Evolutionary conservation across 1,139 yeast species (phyloP).

Genomic region (Protomyces macrosporus): DNA sequence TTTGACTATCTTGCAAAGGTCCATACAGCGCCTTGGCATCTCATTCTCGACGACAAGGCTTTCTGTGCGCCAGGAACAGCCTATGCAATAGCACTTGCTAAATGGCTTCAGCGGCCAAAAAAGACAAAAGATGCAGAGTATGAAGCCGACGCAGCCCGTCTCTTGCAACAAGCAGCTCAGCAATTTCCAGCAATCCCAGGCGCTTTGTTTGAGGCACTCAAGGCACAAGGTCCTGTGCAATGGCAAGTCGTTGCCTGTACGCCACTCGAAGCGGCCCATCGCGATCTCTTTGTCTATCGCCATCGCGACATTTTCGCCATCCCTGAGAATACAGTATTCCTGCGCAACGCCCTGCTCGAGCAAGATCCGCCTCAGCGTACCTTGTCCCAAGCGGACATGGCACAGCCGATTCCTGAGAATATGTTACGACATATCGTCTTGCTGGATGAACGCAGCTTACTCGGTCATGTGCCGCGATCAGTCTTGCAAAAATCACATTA

Average conservation of each 20-base stretch:
- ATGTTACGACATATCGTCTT: conserved; percentile 35
- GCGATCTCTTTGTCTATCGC: conserved; percentile 34
- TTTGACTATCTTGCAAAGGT: conserved; percentile 57
- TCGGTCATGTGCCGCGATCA: conserved; percentile 21
- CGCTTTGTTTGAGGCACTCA: conserved; percentile 46
- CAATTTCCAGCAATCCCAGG: conserved; percentile 59
- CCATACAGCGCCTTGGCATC: conserved; percentile 36
- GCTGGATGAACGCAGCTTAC: conserved; percentile 31
- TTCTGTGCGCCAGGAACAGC: conserved; percentile 60
- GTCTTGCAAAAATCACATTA: conserved; percentile 8
- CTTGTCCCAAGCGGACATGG: neutral
- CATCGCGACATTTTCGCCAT: conserved; percentile 35
- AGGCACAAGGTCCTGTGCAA: conserved; percentile 33
- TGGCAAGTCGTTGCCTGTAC: conserved; percentile 23
- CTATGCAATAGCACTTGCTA: conserved; percentile 61
- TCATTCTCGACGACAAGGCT: conserved; percentile 41
- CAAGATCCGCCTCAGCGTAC: conserved; percentile 20
- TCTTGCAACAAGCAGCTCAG: conserved; percentile 44
- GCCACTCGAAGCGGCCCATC: conserved; percentile 31
- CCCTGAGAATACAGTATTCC: conserved; percentile 31
- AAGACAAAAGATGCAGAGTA: conserved; percentile 41
- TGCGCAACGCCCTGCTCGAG: conserved; percentile 29
- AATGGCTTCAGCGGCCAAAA: conserved; percentile 42
- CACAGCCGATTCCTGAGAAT: conserved; percentile 30
- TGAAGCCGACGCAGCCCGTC: neutral